Base-by-base conservation (phyloP, 2,329 filamentous ascomycete genomes). In the Coccinonectria pachysandricola region DNA sequence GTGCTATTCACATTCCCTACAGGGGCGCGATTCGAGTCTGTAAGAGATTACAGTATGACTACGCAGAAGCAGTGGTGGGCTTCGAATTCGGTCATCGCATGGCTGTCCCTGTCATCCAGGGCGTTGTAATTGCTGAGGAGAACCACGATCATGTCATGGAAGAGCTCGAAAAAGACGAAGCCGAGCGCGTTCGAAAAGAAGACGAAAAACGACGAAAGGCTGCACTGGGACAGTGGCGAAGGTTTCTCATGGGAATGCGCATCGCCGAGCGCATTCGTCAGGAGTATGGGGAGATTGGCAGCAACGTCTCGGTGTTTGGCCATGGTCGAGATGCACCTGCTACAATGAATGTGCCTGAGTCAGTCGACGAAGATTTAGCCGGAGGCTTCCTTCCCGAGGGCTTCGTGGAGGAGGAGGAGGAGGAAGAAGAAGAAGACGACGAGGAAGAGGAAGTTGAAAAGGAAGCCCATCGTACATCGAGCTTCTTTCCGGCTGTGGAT, bases 31-130 rank as follows among this genome's bases (percentile, higher is more conserved):
- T 79, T 16, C 76, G 78, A 24, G 71, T 95, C 2, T 95, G 88
- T 53, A 85, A 83, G 49, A 77, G 81, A 35, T 63, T 98, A 0
- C 74, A 75, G 4, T 79, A 96, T 19, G 86, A 95, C 48, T 92
- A 78, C 43, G 91, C 91, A 0, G 91, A 96, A 54, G 91, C 91
- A 1, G 91, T 94, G 3, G 87, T 87, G 0, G 91, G 85, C 2
- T 98, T 98, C 50, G 91, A 98, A 49, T 98, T 96, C 50, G 88
- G 88, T 0, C 79, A 91, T 43, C 80, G 91, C 34, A 87, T 91
- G 68, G 91, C 91, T 5, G 85, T 96, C 1, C 91, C 91, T 0
- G 75, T 95, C 1, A 80, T 96, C 15, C 79, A 83, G 28, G 91
- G 88, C 1, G 85, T 95, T 1, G 86, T 98, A 0, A 71, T 95